Conservation (phyloP, 441 rosid genomes). For the Melastoma candidum region DNA sequence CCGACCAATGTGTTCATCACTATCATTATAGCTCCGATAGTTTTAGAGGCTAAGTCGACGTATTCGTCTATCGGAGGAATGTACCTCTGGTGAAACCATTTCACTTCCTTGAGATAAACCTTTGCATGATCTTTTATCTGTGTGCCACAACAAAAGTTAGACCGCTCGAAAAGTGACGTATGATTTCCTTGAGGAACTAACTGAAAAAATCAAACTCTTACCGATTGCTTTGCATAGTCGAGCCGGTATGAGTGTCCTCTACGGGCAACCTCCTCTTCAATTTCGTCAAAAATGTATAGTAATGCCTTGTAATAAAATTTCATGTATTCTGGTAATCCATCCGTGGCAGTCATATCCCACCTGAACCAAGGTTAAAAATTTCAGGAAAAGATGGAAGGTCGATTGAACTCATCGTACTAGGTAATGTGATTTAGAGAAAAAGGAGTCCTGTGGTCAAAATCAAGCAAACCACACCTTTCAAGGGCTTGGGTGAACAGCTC, state of each 20-base stretch:
- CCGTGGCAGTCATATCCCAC: constrained; percentile 19
- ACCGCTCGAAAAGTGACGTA: no score
- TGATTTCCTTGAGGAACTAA: no score
- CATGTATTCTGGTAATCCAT: constrained; percentile 27
- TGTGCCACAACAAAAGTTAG: no score
- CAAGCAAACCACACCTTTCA: constrained; percentile 1
- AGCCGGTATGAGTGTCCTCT: constrained; percentile 16
- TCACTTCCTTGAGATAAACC: constrained; percentile 6
- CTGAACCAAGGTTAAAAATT: constrained; percentile 3
- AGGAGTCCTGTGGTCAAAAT: not conserved
- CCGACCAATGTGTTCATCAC: not conserved
- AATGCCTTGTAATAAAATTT: constrained; percentile 9
- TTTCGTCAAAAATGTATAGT: constrained; percentile 20
- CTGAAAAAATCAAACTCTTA: not conserved
- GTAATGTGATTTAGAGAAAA: no score
- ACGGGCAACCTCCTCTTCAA: constrained; percentile 10
- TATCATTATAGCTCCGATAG: no score
- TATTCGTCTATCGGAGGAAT: no score
- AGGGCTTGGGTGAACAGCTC: not conserved
- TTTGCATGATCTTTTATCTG: constrained; percentile 6
- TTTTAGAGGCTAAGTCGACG: no score
- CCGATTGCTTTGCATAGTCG: constrained; percentile 5
- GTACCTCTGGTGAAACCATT: no score
- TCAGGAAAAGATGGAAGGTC: no score
- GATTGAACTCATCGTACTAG: no score